A percentile compares a stretch with the other conserved stretches of the same genome.
Evolutionary conservation across 306 rosid genomes (phyloP).

Genomic region (Datisca glomerata): DNA sequence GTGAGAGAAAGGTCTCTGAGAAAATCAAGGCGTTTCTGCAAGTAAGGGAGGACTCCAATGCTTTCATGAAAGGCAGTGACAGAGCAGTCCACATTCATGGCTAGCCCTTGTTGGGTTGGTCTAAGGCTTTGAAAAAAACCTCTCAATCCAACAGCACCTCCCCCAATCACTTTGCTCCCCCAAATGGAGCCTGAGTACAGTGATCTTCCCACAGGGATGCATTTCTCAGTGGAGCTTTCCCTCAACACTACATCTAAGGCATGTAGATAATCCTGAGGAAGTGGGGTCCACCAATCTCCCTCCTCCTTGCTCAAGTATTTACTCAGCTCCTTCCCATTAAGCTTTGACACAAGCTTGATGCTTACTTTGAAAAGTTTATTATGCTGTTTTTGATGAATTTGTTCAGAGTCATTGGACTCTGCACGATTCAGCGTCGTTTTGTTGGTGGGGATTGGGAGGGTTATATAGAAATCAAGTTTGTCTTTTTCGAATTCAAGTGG

Average conservation of each 20-base stretch:
- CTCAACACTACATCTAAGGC: constrained; percentile 90
- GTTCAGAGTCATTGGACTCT: constrained; percentile 28
- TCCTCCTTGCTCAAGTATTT: constrained; percentile 68
- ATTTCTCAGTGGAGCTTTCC: constrained; percentile 77
- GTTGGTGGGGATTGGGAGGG: constrained; percentile 54
- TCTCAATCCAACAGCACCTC: constrained; percentile 90
- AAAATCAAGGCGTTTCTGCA: constrained; percentile 87
- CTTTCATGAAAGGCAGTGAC: constrained; percentile 96
- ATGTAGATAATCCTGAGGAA: constrained; percentile 96
- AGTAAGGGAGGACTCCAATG: constrained; percentile 70
- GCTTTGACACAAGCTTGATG: constrained; percentile 69
- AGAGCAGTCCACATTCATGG: constrained; percentile 85
- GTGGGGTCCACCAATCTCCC: constrained; percentile 75
- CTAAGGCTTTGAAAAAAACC: constrained; percentile 99
- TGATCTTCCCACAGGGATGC: constrained; percentile 77
- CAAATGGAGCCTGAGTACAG: constrained; percentile 72
- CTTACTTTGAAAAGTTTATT: constrained; percentile 60
- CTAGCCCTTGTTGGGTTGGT: constrained; percentile 93
- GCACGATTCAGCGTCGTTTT: constrained; percentile 24
- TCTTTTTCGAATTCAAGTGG: constrained; percentile 69
- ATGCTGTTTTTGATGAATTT: constrained; percentile 27
- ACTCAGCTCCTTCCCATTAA: constrained; percentile 58
- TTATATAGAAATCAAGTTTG: constrained; percentile 70
- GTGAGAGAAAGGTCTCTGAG: constrained; percentile 70
- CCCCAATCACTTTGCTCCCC: constrained; percentile 79